Evolutionary conservation across 495 filamentous ascomycete genomes (phyloP).

Genomic region (Delitschia confertaspora): DNA sequence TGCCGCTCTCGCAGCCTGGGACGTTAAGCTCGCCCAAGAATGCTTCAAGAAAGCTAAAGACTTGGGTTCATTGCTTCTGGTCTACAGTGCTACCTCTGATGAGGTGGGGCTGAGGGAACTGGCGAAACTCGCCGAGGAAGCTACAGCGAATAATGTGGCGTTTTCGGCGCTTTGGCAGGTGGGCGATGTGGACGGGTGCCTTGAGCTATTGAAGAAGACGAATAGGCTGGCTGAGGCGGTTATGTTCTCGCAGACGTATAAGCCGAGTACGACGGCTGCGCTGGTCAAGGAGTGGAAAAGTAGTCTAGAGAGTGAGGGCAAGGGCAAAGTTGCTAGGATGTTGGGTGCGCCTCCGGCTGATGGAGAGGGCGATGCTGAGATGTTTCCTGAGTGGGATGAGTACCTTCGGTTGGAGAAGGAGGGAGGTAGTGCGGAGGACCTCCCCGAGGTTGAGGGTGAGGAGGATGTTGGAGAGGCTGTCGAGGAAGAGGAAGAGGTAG

Average conservation of each 20-base stretch:
- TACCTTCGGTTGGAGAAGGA: constrained; percentile 74
- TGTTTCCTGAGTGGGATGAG: constrained; percentile 95
- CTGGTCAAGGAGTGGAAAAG: constrained; percentile 72
- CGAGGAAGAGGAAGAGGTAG: constrained; percentile 16
- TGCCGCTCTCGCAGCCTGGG: constrained; percentile 77
- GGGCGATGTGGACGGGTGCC: constrained; percentile 71
- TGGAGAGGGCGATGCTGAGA: constrained; percentile 65
- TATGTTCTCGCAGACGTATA: constrained; percentile 89
- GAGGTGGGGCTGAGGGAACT: constrained; percentile 62
- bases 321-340: constrained; percentile 70
- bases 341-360: constrained; percentile 67
- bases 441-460: constrained; percentile 26
- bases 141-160: constrained; percentile 79
- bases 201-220: constrained; percentile 69
- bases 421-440: constrained; percentile 34
- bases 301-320: constrained; percentile 65
- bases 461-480: constrained; percentile 14
- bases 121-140: constrained; percentile 60
- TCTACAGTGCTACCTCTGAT: constrained; percentile 76
- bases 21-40: constrained; percentile 77
- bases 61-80: constrained; percentile 74
- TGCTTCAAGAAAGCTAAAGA: constrained; percentile 89
- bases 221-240: constrained; percentile 75
- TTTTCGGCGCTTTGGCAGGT: constrained; percentile 87
- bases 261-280: constrained; percentile 63